Evolutionary conservation across 1,139 yeast species (phyloP).

Genomic region (Diutina siamensis): DNA sequence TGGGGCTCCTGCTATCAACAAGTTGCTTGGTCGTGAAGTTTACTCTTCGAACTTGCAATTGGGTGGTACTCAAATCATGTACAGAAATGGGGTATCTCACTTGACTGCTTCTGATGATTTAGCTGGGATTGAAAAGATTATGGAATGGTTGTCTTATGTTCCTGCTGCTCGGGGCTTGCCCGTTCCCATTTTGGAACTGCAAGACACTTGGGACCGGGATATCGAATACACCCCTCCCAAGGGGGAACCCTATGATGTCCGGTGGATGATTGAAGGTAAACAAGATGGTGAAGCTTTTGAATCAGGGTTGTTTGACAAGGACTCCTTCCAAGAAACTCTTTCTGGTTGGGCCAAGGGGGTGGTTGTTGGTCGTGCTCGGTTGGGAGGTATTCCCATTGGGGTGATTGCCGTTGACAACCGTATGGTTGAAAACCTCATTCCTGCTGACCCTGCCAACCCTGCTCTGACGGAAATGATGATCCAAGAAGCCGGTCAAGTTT

Average conservation of each 20-base stretch:
- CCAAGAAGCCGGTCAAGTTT: slow-evolving; percentile 98
- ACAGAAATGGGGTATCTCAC: slow-evolving; percentile 95
- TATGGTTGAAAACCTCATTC: slow-evolving; percentile 75
- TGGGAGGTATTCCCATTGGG: slow-evolving; percentile 98
- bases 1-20: slow-evolving; percentile 98
- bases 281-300: slow-evolving; percentile 62
- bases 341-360: slow-evolving; percentile 99
- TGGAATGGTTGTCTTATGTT: slow-evolving; percentile 93
- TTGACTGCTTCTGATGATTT: slow-evolving; percentile 91
- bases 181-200: slow-evolving; percentile 76
- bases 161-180: slow-evolving; percentile 89
- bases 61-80: slow-evolving; percentile 99
- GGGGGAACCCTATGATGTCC: slow-evolving; percentile 74
- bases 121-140: slow-evolving; percentile 90
- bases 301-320: slow-evolving; percentile 81
- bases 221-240: slow-evolving; percentile 70
- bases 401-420: slow-evolving; percentile 94
- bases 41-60: slow-evolving; percentile 92
- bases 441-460: slow-evolving; percentile 98
- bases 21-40: slow-evolving; percentile 91
- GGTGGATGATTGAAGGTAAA: slow-evolving; percentile 91
- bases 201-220: slow-evolving; percentile 88
- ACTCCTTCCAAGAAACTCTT: slow-evolving; percentile 92
- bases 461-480: slow-evolving; percentile 77
- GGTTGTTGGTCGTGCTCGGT: slow-evolving; percentile 95